These are phyloP conservation scores for Glutinoglossum americanum DNA, from an alignment of 495 filamentous ascomycete species.

Conservation along the genomic window DNA sequence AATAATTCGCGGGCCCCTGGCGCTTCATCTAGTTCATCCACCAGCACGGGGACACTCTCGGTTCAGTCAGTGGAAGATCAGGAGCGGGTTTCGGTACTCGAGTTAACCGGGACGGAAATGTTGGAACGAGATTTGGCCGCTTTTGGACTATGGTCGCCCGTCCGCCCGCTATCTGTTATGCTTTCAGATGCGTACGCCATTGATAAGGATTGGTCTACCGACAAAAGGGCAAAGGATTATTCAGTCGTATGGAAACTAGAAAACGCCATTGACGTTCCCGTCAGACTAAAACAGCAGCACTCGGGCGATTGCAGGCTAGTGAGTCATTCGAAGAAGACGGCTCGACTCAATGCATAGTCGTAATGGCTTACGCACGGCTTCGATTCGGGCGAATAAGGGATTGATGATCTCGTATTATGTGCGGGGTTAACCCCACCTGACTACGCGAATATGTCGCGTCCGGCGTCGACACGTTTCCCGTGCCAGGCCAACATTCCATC, in stretches of 20 bases:
- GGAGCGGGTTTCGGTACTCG: too few species aligned
- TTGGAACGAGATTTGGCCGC: not conserved
- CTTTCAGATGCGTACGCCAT: not conserved
- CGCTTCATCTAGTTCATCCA: not conserved
- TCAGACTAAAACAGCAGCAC: not conserved
- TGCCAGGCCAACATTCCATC: not conserved
- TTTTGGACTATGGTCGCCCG: not conserved
- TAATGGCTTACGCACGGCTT: not conserved
- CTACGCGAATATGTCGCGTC: not conserved
- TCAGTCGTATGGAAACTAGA: slow-evolving; percentile 1
- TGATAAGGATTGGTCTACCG: not conserved
- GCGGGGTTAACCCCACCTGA: not conserved
- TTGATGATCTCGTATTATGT: not conserved
- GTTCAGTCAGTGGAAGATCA: not conserved
- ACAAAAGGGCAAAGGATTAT: not conserved
- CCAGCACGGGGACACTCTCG: not conserved
- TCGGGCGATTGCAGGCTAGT: too few species aligned
- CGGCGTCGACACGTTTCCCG: not conserved
- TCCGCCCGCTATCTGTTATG: not conserved
- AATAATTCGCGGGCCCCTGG: not conserved
- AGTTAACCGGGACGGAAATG: not conserved
- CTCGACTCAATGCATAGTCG: not conserved
- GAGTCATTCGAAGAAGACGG: not conserved
- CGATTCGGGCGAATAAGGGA: not conserved
- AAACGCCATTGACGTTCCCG: slow-evolving; percentile 5